Evolutionary conservation across 495 filamentous ascomycete species (phyloP).

Genomic region (Darksidea phi): DNA sequence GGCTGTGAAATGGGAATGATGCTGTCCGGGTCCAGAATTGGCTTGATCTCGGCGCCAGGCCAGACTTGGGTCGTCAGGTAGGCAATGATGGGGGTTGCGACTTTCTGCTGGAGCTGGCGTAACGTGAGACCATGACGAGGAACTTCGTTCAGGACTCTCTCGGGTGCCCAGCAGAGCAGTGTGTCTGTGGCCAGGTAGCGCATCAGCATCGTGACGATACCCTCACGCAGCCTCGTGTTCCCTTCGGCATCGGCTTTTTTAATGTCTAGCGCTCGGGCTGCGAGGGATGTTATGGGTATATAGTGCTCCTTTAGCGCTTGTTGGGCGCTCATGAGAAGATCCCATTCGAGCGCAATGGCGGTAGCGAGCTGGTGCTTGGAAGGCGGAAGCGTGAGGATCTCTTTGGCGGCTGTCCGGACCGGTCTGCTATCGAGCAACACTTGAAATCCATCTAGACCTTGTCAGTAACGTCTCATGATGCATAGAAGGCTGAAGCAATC

Average conservation of each 20-base stretch:
- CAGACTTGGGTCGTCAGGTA: constrained; percentile 74
- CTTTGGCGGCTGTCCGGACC: constrained; percentile 71
- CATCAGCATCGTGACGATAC: constrained; percentile 67
- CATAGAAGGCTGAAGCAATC: constrained; percentile 21
- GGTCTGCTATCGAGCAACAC: constrained; percentile 78
- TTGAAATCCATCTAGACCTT: constrained; percentile 57
- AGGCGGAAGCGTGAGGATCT: constrained; percentile 66
- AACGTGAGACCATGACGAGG: constrained; percentile 52
- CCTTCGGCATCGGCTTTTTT: constrained; percentile 60
- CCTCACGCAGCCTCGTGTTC: constrained; percentile 48
- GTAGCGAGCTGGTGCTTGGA: constrained; percentile 80
- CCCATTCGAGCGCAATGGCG: constrained; percentile 90
- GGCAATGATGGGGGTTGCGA: constrained; percentile 64
- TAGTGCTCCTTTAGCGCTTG: constrained; percentile 76
- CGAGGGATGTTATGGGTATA: constrained; percentile 85
- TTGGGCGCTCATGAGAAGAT: constrained; percentile 70
- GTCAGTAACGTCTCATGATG: constrained; percentile 7
- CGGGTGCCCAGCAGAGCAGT: constrained; percentile 87
- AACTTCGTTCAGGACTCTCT: constrained; percentile 47
- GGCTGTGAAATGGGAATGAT: constrained; percentile 73
- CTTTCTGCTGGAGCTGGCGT: constrained; percentile 66
- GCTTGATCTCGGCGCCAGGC: constrained; percentile 75
- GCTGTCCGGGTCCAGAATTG: constrained; percentile 68
- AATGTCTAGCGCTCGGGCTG: constrained; percentile 78
- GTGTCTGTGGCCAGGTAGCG: constrained; percentile 90